These are phyloP conservation scores for Hortaea sp. DNA, from an alignment of 2,329 filamentous ascomycete genomes.

Conservation along the genomic window DNA sequence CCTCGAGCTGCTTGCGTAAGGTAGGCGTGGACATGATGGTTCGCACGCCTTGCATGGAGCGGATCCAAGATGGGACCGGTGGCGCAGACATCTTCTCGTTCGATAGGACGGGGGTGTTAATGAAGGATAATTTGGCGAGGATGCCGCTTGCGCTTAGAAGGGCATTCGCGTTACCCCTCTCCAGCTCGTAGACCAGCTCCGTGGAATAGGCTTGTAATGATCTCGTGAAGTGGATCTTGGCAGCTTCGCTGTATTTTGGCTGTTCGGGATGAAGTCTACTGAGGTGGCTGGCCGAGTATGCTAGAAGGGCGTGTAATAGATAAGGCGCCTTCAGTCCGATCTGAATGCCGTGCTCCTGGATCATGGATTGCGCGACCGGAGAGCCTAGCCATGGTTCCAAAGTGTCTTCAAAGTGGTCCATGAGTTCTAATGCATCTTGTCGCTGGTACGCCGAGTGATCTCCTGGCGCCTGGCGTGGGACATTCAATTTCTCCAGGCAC, in stretches of 20 bases:
- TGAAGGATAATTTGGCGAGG: slow-evolving; percentile 6
- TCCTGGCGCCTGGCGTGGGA: slow-evolving; percentile 1
- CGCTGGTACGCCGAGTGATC: slow-evolving; percentile 3
- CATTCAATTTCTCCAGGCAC: slow-evolving; percentile 1
- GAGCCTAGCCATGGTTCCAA: slow-evolving; percentile 7
- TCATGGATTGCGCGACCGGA: slow-evolving; percentile 5
- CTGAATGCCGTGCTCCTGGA: slow-evolving; percentile 39
- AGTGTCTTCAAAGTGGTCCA: slow-evolving; percentile 10
- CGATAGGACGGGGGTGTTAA: slow-evolving; percentile 4
- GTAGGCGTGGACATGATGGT: slow-evolving; percentile 3
- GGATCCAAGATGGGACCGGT: slow-evolving; percentile 3
- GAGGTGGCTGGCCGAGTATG: slow-evolving; percentile 82
- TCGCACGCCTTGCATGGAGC: slow-evolving; percentile 6
- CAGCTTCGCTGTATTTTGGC: slow-evolving; percentile 7
- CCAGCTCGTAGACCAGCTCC: slow-evolving; percentile 4
- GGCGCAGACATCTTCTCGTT: background rate
- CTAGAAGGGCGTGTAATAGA: slow-evolving; percentile 83
- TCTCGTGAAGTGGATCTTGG: slow-evolving; percentile 8
- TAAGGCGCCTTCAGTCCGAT: slow-evolving; percentile 71
- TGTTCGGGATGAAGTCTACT: slow-evolving; percentile 69
- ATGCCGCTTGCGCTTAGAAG: slow-evolving; percentile 6
- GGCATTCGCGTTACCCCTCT: slow-evolving; percentile 7
- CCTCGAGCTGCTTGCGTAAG: slow-evolving; percentile 3
- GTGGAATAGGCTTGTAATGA: slow-evolving; percentile 9
- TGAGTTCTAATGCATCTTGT: slow-evolving; percentile 5